A percentile compares a stretch with the other conserved stretches of the same genome.
Conservation (phyloP, 1,284 basidiomycete genomes). For the Clitocybe nebularis region DNA sequence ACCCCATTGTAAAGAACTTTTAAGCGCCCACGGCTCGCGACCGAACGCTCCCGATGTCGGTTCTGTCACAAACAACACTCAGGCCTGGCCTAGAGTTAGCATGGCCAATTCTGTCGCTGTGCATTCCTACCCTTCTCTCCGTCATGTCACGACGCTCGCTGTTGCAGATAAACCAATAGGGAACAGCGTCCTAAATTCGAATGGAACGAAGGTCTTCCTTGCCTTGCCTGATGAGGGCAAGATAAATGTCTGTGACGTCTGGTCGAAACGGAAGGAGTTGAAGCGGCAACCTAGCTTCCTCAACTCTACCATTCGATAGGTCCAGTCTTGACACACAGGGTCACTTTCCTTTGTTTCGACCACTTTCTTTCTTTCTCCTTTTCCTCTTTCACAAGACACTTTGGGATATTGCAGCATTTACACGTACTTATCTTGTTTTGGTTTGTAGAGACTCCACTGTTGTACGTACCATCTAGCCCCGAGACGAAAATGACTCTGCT, state of each 20-base stretch:
- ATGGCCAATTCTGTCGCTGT: constrained; percentile 50
- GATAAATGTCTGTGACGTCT: constrained; percentile 51
- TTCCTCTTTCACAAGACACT: neutral
- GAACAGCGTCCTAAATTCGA: constrained; percentile 43
- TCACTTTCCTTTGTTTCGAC: neutral
- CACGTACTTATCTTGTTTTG: constrained; percentile 9
- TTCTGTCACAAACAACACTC: constrained; percentile 7
- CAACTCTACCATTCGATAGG: constrained; percentile 27
- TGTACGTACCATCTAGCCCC: neutral
- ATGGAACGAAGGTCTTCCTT: constrained; percentile 44
- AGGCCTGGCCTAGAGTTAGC: constrained; percentile 14
- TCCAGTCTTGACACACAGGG: neutral
- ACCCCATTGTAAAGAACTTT: constrained; percentile 80
- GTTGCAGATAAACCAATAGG: constrained; percentile 39
- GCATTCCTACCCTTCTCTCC: constrained; percentile 49
- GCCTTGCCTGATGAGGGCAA: constrained; percentile 46
- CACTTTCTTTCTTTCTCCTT: neutral
- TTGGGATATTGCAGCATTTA: neutral
- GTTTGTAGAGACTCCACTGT: neutral
- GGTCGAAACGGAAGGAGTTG: constrained; percentile 47
- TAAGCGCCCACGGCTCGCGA: constrained; percentile 77
- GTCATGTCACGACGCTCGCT: constrained; percentile 38
- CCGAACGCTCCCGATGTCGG: constrained; percentile 8
- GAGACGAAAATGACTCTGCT: no score
- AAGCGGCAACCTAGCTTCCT: constrained; percentile 39